Evolutionary conservation across 2,329 filamentous ascomycete genomes (phyloP), one percentile per base, ranked within the genome.

Genomic region (Neofusicoccum sp.): DNA sequence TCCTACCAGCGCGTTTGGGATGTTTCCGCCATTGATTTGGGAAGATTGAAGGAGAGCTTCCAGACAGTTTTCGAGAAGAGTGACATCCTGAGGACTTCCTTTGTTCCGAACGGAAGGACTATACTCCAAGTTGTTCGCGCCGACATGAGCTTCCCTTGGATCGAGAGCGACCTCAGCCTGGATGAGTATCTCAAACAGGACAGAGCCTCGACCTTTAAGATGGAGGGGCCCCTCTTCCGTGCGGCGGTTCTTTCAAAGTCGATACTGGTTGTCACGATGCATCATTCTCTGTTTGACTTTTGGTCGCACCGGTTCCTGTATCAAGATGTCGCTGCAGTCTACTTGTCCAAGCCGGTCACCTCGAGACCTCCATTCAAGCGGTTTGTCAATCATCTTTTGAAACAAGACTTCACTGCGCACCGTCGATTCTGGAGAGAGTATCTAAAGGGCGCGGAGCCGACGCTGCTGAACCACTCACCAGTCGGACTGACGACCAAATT

Each of bases 61-160:
- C 69, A 75, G 16, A 63, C 64, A 3, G 68, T 74, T 3, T 61
- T 71, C 2, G 56, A 65, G 4, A 66, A 66, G n/a, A 67, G 64
- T 3, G 67, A 72, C 5, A 72, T 79, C 6, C 62, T 79, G 16
- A 70, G 77, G 2, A 78, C 77, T 7, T 67, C 75, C 3, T 71
- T 78, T 14, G 66, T 24, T 1, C 36, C 44, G 4, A 6, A 20
- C 24, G 20, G 53, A 11, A 24, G 41, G 3, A 28, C 9, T 16
- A 28, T 62, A 14, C 8, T 61, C 2, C 61, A 62, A n/a, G 24
- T 56, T 6, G 61, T 62, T 6, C 43, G 48, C 26, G 14, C 33
- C 7, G 24, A 44, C 31, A 28, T 56, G 7, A 0, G 16, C 6
- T 24, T 62, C 11, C 61, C 61, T 1, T 62, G 45, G 61, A 36